Percentiles rank a stretch among this genome's conserved stretches.
Conservation (phyloP, 768 basidiomycete genomes). For the Mycena floridula region DNA sequence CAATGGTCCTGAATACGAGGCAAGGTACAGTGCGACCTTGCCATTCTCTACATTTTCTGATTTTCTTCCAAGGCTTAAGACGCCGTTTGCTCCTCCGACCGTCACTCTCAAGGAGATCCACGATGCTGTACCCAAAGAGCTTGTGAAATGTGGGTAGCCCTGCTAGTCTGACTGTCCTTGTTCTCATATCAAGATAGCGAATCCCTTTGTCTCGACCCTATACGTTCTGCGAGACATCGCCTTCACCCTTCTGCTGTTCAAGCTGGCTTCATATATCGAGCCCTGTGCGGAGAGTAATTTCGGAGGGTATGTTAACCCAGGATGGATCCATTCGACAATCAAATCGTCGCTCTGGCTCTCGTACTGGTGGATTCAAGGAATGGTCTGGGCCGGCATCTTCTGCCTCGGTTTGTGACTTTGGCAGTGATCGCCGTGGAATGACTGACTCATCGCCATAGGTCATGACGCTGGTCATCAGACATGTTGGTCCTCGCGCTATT, state of each 20-base stretch:
- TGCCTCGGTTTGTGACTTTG: slow-evolving; percentile 24
- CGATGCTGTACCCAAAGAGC: slow-evolving; percentile 47
- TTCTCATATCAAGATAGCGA: slow-evolving; percentile 17
- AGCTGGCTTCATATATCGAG: slow-evolving; percentile 36
- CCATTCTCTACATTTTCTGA: too few species aligned
- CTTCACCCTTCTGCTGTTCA: slow-evolving; percentile 35
- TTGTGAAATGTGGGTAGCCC: slow-evolving; percentile 32
- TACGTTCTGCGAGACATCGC: slow-evolving; percentile 41
- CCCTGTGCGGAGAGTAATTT: slow-evolving; percentile 32
- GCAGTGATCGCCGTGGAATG: too few species aligned
- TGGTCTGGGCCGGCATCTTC: slow-evolving; percentile 46
- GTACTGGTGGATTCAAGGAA: slow-evolving; percentile 48
- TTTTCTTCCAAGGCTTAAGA: slow-evolving; percentile 29
- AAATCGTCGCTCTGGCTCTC: slow-evolving; percentile 33
- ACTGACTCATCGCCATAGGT: neutral
- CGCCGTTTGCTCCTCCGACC: slow-evolving; percentile 43
- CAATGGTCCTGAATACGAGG: slow-evolving; percentile 36
- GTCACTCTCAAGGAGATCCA: slow-evolving; percentile 48
- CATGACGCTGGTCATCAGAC: slow-evolving; percentile 43
- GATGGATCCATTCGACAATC: slow-evolving; percentile 23
- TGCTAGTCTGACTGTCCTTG: neutral
- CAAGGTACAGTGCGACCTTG: slow-evolving; percentile 17
- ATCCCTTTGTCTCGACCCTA: slow-evolving; percentile 29
- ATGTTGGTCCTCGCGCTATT: too few species aligned
- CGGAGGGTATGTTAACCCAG: slow-evolving; percentile 27